These are phyloP conservation scores for Lipomyces anomalus DNA, from an alignment of 805 yeast genomes.

Conservation along the genomic window DNA sequence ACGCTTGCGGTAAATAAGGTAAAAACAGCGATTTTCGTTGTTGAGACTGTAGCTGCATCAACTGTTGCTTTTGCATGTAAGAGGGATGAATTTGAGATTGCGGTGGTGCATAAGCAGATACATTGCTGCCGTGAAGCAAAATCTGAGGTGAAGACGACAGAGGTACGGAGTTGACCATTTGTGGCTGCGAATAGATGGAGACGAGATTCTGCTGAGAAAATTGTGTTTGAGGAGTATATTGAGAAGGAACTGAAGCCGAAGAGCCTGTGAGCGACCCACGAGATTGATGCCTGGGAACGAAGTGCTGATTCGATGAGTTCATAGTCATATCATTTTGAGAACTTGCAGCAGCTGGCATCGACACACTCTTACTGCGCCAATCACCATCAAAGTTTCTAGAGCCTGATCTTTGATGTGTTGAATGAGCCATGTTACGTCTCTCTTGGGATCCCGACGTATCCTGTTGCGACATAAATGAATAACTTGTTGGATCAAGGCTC, in stretches of 20 bases:
- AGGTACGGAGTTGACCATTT: not conserved
- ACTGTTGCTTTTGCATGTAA: not conserved
- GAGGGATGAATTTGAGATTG: not conserved
- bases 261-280: slow-evolving; percentile 52
- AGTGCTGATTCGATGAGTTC: slow-evolving; percentile 28
- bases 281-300: slow-evolving; percentile 74
- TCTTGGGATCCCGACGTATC: slow-evolving; percentile 6
- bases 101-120: too few relatives aligned
- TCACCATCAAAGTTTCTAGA: slow-evolving; percentile 25
- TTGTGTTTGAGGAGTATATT: not conserved
- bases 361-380: slow-evolving; percentile 17
- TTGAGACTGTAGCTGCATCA: slow-evolving; percentile 19
- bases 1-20: slow-evolving; percentile 90
- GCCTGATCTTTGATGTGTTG: slow-evolving; percentile 18
- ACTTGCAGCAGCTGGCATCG: not conserved
- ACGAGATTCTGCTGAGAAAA: not conserved
- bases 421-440: slow-evolving; percentile 9
- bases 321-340: not conserved
- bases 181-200: not conserved
- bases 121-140: too few relatives aligned
- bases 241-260: not conserved
- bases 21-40: slow-evolving; percentile 71
- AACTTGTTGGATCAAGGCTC: too few relatives aligned
- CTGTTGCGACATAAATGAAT: too few relatives aligned
- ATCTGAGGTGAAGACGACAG: not conserved